Evolutionary conservation across 2,329 filamentous ascomycete species (phyloP).

Genomic region (Fonsecaea pedrosoi): DNA sequence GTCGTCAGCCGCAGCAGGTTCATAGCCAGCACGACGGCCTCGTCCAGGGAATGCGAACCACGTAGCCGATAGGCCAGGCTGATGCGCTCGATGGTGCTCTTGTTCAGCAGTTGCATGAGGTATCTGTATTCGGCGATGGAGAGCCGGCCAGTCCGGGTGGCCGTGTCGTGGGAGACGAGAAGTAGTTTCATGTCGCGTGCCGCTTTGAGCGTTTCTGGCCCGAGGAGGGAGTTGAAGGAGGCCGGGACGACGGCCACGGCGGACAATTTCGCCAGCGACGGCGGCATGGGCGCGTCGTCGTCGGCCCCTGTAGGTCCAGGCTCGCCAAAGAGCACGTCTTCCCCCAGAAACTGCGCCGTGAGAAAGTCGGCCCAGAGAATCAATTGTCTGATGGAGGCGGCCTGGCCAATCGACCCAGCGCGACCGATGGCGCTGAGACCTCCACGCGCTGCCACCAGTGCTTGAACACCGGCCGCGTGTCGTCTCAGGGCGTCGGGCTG

Average conservation of each 20-base stretch:
- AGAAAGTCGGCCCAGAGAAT: constrained; percentile 26
- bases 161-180: constrained; percentile 18
- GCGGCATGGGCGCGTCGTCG: background rate
- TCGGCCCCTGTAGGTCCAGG: background rate
- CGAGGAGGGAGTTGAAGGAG: background rate
- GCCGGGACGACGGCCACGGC: background rate
- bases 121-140: constrained; percentile 23
- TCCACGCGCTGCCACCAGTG: constrained; percentile 17
- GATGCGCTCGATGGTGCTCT: constrained; percentile 18
- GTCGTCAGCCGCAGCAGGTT: constrained; percentile 22
- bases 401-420: constrained; percentile 11
- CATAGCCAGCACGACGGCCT: constrained; percentile 21
- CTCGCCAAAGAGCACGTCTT: constrained; percentile 20
- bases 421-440: constrained; percentile 14
- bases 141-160: constrained; percentile 8
- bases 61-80: constrained; percentile 8
- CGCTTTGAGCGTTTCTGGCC: constrained; percentile 16
- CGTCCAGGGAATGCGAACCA: constrained; percentile 9
- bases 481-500: constrained; percentile 21
- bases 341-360: constrained; percentile 24
- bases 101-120: constrained; percentile 20
- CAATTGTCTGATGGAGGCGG: constrained; percentile 14
- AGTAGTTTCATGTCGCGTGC: constrained; percentile 18
- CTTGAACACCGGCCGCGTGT: constrained; percentile 18
- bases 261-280: constrained; percentile 2